Evolutionary conservation across 495 filamentous ascomycete species (phyloP), one percentile per base, ranked within the genome.

Genomic region (Paragyromitra xinjiangensis): DNA sequence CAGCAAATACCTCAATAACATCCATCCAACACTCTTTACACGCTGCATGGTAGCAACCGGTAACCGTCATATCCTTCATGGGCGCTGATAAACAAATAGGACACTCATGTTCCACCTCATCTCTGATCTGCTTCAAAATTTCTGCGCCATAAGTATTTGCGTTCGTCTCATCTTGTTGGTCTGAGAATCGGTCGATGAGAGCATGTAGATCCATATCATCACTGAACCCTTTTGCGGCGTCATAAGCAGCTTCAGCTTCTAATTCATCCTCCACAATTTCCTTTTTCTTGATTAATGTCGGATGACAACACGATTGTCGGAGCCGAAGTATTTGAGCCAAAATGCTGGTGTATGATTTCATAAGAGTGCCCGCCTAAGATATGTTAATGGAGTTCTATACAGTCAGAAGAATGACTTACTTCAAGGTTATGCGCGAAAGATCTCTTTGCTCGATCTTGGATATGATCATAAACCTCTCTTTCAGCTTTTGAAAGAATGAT

Each of bases 121-220:
- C 93, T 71, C 94, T 91, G 62, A 99, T 99, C 82, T 98, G 93
- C 70, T 90, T 87, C 7, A 99, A 86, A 3, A 94, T 93, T 84
- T 97, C 90, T 0, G 93, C 90, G 0, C 93, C 94, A 79, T 95
- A 99, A n/a, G 83, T 83, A 81, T 91, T 91, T 3, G 87, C 85
- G 75, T 90, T 88, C 64, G 90, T 89, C 2, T 91, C 88, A 45
- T 89, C 88, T 19, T 77, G 51, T 22, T 80, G 50, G 0, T 88
- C 86, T 0, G 90, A 92, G 84, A 98, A 99, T 19, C 91, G 90
- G 73, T 92, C 88, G 59, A 99, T 94, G 5, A 99, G 84, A 59
- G 91, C 88, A 69, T 93, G 89, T 9, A 99, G 88, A 78, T 99
- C 95, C 94, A 98, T 98, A 77, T 99, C 96, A 82, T 99, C 95